phyloP scores from a whole-genome alignment of 225 moss, liverwort and hornwort genomes.

The Pseudoscleropodium purum region DNA sequence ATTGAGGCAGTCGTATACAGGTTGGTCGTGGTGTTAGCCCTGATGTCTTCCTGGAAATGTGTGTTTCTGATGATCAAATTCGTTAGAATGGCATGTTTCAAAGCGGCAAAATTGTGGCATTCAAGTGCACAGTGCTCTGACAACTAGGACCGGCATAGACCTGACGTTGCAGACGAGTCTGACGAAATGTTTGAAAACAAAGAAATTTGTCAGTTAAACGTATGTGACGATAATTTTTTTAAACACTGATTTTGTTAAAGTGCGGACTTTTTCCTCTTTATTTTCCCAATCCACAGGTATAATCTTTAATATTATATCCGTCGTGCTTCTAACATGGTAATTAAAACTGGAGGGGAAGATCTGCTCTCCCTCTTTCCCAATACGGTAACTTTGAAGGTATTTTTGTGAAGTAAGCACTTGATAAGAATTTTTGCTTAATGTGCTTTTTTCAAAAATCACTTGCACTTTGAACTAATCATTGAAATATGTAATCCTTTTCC shows the following conservation, averaged over 20 bases:
- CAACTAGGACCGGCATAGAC: background rate
- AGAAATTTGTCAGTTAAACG: background rate
- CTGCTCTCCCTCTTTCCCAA: background rate
- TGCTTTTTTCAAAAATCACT: background rate
- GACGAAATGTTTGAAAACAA: background rate
- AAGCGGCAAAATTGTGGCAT: background rate
- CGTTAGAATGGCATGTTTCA: background rate
- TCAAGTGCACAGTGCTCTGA: background rate
- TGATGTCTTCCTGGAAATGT: background rate
- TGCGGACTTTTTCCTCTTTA: background rate
- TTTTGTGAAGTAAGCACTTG: background rate
- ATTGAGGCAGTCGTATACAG: background rate
- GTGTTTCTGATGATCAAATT: background rate
- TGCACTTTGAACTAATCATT: background rate
- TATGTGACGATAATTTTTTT: background rate
- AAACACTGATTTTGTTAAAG: background rate
- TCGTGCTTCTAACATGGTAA: background rate
- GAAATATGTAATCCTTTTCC: slow-evolving; percentile 8
- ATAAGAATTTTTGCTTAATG: background rate
- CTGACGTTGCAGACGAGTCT: background rate
- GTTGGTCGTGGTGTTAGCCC: background rate
- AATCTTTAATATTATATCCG: background rate
- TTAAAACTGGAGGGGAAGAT: background rate
- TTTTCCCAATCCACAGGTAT: background rate
- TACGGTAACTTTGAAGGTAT: background rate